Evolutionary conservation across 371 early-diverging fungal genomes (phyloP), one percentile per base, ranked within the genome.

Genomic region (Mucor plumbeus): DNA sequence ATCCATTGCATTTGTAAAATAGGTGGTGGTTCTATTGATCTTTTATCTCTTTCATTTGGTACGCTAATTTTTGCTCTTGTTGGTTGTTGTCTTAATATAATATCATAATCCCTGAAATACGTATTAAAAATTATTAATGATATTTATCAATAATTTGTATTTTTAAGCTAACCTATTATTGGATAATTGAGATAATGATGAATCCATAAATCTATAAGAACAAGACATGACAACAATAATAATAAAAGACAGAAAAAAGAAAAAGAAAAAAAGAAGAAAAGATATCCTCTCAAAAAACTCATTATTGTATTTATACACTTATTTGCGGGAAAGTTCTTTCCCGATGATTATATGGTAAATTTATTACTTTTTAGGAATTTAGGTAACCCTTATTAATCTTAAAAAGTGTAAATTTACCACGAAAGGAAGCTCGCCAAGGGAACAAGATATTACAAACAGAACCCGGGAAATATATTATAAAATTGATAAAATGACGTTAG

Each of bases 11-110:
- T 64, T 47, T 83, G 83, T 4, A 83, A 56, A 34, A 83, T 81
- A 10, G 81, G 81, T 65, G 83, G 79, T 33, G 83, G 83, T 59
- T 83, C 83, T 48, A 83, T 77, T 10, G 81, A 78, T 44, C 79
- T 70, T 63, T 78, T 74, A 40, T 81, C 79, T 61, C 74, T 59
- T 40, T 59, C 59, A 59, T 59, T 59, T 19, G 59, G 59, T 39
- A 64, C 33, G 36, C 57, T 50, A 7, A 65, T 60, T 60, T 73
- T 73, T 13, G 72, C 72, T 57, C 72, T 39, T 68, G 64, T 31
- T 9, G 73, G 73, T 21, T 72, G 69, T 26, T 72, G 73, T 47
- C 73, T 69, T 61, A 65, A 39, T n/a, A 34, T 40, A 3, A 62
- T 48, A 44, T 47, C 43, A 21, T 69, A 62, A 39, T 60, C 60